Evolutionary conservation across 2,329 filamentous ascomycete species (phyloP), one percentile per base, ranked within the genome.

Genomic region (Beauveria bassiana): DNA sequence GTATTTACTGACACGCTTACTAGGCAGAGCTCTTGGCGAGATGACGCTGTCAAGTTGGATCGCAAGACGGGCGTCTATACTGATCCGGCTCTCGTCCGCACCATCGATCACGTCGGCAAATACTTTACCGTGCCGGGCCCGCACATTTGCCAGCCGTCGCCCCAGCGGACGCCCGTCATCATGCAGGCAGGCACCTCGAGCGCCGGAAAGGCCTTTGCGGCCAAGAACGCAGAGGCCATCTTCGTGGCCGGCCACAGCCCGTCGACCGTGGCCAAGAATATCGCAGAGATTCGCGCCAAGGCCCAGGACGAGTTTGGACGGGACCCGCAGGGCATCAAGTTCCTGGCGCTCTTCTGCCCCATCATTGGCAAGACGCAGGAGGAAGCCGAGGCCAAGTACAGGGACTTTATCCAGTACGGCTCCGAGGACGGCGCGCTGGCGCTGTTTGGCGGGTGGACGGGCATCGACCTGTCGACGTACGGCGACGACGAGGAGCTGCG

Each of bases 391-490:
- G 67, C 66, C 3, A 74, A 71, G 62, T 84, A 84, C 62, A 67
- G 75, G 3, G 80, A 86, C 24, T 81, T 81, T 52, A 73, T 81
- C 1, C 78, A 77, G 53, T 80, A 86, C 65, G 86, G 82, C 0
- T 81, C 81, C 2, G 77, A 81, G 47, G 86, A 87, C 62, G 86
- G 85, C 5, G 85, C 85, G 0, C 69, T 88, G 54, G 84, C 85
- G 0, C 71, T 88, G 2, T 88, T 88, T 65, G 84, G 86, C 2
- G 86, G 86, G 0, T 88, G 85, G 84, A 87, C 85, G 0, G 86
- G 86, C 0, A 86, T 87, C 52, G 83, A 89, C 68, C 73, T 88
- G 26, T 75, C 78, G 7, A 74, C 79, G 49, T 88, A 87, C 65
- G 80, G 74, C 0, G 85, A 88, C 28, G 85, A 88, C 47, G 80